A percentile compares a stretch with the other conserved stretches of the same genome.
Conservation (phyloP, 176 grass and related monocot species). For the Puya raimondii region DNA sequence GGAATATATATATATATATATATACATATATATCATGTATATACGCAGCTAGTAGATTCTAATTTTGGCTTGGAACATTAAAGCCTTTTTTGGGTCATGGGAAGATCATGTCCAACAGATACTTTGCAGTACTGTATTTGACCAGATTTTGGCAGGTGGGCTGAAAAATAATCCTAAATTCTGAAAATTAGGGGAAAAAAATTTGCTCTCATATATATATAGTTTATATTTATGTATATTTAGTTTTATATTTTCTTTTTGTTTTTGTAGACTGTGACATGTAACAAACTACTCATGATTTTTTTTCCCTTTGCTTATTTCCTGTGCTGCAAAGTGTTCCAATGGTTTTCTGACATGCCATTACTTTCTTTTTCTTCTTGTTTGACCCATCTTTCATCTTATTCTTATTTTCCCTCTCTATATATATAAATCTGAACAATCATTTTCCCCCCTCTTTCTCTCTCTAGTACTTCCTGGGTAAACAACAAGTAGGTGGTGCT, state of each 20-base stretch:
- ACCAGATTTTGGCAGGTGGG: conserved; percentile 19
- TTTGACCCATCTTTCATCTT: conserved; percentile 12
- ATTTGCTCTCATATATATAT: conserved; percentile 13
- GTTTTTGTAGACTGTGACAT: conserved; percentile 46
- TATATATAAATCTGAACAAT: conserved; percentile 15
- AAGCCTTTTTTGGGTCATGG: conserved; percentile 27
- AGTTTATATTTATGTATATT: conserved; percentile 19
- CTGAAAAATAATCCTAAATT: conserved; percentile 1
- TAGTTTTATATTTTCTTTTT: conserved; percentile 22
- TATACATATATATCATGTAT: too few relatives aligned
- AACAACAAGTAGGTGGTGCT: background rate
- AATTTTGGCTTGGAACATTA: conserved; percentile 18
- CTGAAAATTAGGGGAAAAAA: conserved; percentile 13
- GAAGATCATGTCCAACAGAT: conserved; percentile 21
- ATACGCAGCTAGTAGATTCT: conserved; percentile 1
- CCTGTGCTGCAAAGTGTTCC: conserved; percentile 34
- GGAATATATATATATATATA: background rate
- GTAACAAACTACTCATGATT: conserved; percentile 91
- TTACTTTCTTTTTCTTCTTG: conserved; percentile 18
- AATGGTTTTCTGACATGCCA: conserved; percentile 28
- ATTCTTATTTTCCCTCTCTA: background rate
- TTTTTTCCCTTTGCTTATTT: conserved; percentile 25
- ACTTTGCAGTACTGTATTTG: conserved; percentile 34
- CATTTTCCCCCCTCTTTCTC: conserved; percentile 3
- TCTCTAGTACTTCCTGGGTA: background rate